Base-by-base conservation (phyloP, 148 eudicot genomes). In the Hydrangea macrophylla region DNA sequence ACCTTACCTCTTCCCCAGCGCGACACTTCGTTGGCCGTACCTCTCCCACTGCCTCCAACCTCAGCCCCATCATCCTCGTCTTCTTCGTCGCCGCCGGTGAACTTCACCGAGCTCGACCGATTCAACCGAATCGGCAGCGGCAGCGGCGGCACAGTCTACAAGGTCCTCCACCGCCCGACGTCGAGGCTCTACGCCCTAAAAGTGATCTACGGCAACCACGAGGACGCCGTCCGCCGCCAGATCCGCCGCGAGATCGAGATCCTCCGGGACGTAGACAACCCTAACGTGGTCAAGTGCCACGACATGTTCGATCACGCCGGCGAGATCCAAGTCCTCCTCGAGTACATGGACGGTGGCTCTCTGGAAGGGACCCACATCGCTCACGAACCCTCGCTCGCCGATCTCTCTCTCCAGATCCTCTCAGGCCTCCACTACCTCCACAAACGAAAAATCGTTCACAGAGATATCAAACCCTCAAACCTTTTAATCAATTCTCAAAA, bases 261-360 rank as follows among this genome's bases (percentile, higher is more conserved):
- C 65, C 82, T 75, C 17, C 58, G 73, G 22, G 45, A 37, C 27
- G 75, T 70, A 3, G 72, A 79, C 54, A n/a, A 74, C 69, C 69
- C 68, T 6, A 74, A 70, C 55, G 72, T 79, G 0, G 82, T 79
- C 62, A 70, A 66, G 40, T 79, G 79, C 50, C 79, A 74, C 65
- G 60, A 58, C 30, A 58, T 79, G 62, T 65, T 64, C 50, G 67
- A 76, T 25, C 79, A 64, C 45, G 58, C 48, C 25, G 75, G 79
- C 30, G 71, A 71, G 51, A 58, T 76, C 27, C 68, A 71, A 13
- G 50, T 76, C 5, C 68, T 76, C 22, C 75, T 76, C 37, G 82
- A 79, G 56, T 75, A 74, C 71, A 72, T 79, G 79, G 82, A 79
- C 44, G 35, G 69, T 1, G 76, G 79, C 3, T 74, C 82, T 15